A percentile compares a stretch with the other conserved stretches of the same genome.
Conservation (phyloP, 2,329 filamentous ascomycete genomes). For the Monosporascus sp. region DNA sequence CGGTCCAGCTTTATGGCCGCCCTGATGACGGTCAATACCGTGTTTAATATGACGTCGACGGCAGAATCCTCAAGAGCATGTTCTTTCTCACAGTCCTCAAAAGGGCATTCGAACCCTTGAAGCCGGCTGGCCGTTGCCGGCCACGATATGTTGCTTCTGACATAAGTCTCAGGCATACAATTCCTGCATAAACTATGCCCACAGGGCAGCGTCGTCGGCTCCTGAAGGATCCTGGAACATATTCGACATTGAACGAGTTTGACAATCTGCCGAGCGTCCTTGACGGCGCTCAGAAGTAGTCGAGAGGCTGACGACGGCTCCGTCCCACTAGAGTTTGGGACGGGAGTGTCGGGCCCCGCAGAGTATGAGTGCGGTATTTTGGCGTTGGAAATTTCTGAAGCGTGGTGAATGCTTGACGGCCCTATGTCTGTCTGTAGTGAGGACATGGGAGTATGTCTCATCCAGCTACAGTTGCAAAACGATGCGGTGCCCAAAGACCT, state of each 20-base stretch:
- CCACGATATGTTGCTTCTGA: conserved; percentile 69
- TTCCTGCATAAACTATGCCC: conserved; percentile 70
- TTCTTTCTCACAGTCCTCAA: conserved; percentile 58
- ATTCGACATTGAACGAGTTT: conserved; percentile 71
- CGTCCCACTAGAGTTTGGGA: conserved; percentile 12
- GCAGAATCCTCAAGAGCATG: conserved; percentile 75
- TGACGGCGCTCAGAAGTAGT: conserved; percentile 39
- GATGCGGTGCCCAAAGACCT: neutral
- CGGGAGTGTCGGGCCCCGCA: conserved; percentile 11
- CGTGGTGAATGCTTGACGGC: conserved; percentile 12
- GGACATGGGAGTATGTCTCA: conserved; percentile 19
- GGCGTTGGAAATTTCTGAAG: conserved; percentile 14
- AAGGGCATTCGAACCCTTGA: conserved; percentile 70
- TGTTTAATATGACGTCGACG: conserved; percentile 70
- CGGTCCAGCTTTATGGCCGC: conserved; percentile 42
- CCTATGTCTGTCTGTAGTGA: conserved; percentile 16
- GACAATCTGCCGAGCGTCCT: conserved; percentile 59
- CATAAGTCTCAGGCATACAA: conserved; percentile 65
- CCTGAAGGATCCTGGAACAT: conserved; percentile 63
- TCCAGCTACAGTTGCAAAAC: neutral
- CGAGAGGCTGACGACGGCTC: conserved; percentile 13
- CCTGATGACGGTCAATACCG: conserved; percentile 58
- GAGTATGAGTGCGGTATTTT: conserved; percentile 9
- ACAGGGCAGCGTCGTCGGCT: conserved; percentile 75
- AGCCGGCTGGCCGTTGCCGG: conserved; percentile 62